phyloP scores from a whole-genome alignment of 331 rosid genomes.

The Dryas integrifolia region DNA sequence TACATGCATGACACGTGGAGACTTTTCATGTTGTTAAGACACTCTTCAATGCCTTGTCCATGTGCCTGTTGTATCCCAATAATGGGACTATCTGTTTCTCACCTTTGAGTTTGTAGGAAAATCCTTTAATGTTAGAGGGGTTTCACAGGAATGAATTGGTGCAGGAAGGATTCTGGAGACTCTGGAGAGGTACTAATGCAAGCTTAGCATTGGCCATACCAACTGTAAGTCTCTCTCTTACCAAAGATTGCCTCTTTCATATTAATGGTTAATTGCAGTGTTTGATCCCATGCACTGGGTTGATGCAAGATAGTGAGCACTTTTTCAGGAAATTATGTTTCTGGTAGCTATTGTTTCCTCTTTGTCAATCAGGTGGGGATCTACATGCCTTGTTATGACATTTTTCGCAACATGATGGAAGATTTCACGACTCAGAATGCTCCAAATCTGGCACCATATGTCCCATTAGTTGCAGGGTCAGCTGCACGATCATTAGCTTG shows the following conservation, averaged over 20 bases:
- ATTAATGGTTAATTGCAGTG: constrained; percentile 8
- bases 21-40: background rate
- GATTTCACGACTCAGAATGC: constrained; percentile 55
- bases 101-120: constrained; percentile 8
- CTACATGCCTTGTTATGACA: constrained; percentile 94
- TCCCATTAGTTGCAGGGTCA: constrained; percentile 91
- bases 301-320: constrained; percentile 1
- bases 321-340: constrained; percentile 19
- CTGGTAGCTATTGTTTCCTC: constrained; percentile 26
- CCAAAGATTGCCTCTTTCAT: constrained; percentile 7
- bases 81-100: constrained; percentile 3
- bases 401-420: constrained; percentile 76
- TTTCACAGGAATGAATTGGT: constrained; percentile 45
- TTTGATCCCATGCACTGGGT: background rate
- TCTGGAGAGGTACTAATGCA: constrained; percentile 96
- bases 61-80: background rate
- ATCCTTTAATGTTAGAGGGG: constrained; percentile 26
- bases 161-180: constrained; percentile 87
- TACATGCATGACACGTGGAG: background rate
- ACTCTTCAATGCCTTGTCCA: constrained; percentile 6
- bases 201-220: constrained; percentile 95
- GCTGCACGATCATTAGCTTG: constrained; percentile 88
- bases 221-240: constrained; percentile 57
- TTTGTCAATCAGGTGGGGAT: constrained; percentile 74
- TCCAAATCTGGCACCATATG: constrained; percentile 73